Conservation (phyloP, 768 basidiomycete genomes). For the Suillus tomentosus region DNA sequence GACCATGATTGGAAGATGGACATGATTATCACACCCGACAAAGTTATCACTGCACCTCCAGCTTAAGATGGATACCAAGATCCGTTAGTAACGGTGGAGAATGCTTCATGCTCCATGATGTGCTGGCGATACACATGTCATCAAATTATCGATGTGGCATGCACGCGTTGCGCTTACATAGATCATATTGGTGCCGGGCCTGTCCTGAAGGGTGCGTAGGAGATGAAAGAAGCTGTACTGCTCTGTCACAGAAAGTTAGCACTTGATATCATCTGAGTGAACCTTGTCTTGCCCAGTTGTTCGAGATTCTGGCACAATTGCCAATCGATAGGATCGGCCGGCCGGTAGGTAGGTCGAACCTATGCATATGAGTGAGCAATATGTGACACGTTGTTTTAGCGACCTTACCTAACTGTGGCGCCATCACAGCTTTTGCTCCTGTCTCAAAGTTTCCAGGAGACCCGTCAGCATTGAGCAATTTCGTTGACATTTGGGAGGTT, state of each 20-base stretch:
- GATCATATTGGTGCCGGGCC: slow-evolving; percentile 22
- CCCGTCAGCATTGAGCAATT: slow-evolving; percentile 65
- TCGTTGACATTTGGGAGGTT: slow-evolving; percentile 72
- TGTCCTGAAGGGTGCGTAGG: slow-evolving; percentile 29
- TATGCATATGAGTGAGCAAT: slow-evolving; percentile 15
- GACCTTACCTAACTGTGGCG: slow-evolving; percentile 60
- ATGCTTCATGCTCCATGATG: slow-evolving; percentile 1
- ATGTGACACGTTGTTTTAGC: no score
- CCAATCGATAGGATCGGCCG: slow-evolving; percentile 44
- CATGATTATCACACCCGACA: slow-evolving; percentile 53
- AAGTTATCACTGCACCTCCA: slow-evolving; percentile 26
- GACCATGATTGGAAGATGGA: slow-evolving; percentile 68
- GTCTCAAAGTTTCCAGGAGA: slow-evolving; percentile 66
- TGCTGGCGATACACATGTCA: slow-evolving; percentile 5
- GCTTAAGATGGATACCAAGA: slow-evolving; percentile 1
- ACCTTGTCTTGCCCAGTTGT: slow-evolving; percentile 41
- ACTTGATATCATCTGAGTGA: slow-evolving; percentile 17
- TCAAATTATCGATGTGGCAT: slow-evolving; percentile 7
- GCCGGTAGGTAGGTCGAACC: slow-evolving; percentile 44
- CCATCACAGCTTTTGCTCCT: slow-evolving; percentile 61
- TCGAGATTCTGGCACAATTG: slow-evolving; percentile 42
- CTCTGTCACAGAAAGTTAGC: slow-evolving; percentile 31
- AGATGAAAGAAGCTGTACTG: slow-evolving; percentile 41
- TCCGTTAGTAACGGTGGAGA: not conserved
- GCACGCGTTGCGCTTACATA: slow-evolving; percentile 18